Evolutionary conservation across 345 rosid genomes (phyloP), one percentile per base, ranked within the genome.

Genomic region (Arabis hirsuta): DNA sequence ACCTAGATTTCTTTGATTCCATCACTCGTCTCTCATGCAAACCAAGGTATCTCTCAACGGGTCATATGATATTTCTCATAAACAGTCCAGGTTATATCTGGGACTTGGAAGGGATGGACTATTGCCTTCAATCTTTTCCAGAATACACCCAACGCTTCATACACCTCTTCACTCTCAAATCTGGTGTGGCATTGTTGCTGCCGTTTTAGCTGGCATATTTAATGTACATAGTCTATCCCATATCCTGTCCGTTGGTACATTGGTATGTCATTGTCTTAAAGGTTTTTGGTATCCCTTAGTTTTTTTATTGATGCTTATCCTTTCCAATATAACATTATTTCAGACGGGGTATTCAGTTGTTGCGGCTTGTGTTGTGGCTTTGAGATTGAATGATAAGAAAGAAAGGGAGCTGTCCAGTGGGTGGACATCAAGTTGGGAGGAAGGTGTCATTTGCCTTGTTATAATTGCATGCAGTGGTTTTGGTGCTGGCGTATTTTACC

Each of bases 271-370:
- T 38, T 12, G 7, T 20, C 71, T 69, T 62, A 20, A 29, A 12
- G 38, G 44, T 34, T 24, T 32, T 13, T 13, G 6, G 4, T 54
- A 12, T 24, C 69, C 62, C 14, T 67, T 57, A 14, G 43, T 52
- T 74, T 67, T 58, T 67, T 39, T 46, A 29, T 71, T 1, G 38
- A 48, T 38, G 34, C 65, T 57, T 50, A 43, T 64, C 27, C 61
- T 51, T 43, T 41, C 29, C 42, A 13, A 24, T 50, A 68, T 60
- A 34, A 66, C 48, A 62, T 62, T 48, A 38, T 79, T 82, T 83
- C 90, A 95, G 99, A 95, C 97, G 27, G 97, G 98, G 60, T 95
- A 95, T 72, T 95, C 99, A 59, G 99, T 95, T 55, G 99, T 95
- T 78, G 90, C 98, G 41, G 97, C 98, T 36, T 90, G 91, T 68